Evolutionary conservation across 2,329 filamentous ascomycete genomes (phyloP).

Genomic region (Atkinsonella hypoxylon): DNA sequence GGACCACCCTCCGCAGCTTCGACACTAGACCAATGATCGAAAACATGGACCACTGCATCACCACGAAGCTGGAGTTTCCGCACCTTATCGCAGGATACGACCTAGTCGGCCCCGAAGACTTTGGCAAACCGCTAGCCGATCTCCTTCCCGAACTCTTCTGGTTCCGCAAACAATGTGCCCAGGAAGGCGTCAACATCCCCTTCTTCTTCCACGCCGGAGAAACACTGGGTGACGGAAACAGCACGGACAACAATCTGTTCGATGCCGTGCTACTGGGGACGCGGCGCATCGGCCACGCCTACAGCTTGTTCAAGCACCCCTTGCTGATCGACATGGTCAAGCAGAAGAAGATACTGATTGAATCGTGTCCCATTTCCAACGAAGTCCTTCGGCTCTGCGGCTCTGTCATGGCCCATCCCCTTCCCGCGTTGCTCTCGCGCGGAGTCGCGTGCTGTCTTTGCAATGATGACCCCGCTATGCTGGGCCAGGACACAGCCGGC

Average conservation of each 20-base stretch:
- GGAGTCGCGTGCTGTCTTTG: constrained; percentile 75
- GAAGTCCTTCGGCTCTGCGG: constrained; percentile 72
- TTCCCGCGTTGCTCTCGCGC: constrained; percentile 73
- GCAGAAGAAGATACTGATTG: constrained; percentile 75
- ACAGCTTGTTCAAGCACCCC: constrained; percentile 83
- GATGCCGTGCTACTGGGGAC: constrained; percentile 82
- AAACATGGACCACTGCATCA: constrained; percentile 80
- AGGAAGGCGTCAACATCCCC: constrained; percentile 69
- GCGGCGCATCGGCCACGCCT: constrained; percentile 79
- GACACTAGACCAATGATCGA: constrained; percentile 57
- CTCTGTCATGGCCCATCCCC: constrained; percentile 64
- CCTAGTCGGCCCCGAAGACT: constrained; percentile 77
- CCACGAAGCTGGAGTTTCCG: constrained; percentile 67
- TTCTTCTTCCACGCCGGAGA: constrained; percentile 97
- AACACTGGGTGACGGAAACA: constrained; percentile 62
- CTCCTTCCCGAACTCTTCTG: constrained; percentile 79
- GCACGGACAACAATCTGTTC: constrained; percentile 71
- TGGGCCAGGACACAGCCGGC: constrained; percentile 70
- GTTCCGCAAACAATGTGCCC: constrained; percentile 77
- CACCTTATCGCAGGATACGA: constrained; percentile 79
- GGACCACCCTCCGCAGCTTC: constrained; percentile 60
- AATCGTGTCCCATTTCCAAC: constrained; percentile 85
- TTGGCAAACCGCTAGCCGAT: constrained; percentile 62
- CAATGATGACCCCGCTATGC: constrained; percentile 83
- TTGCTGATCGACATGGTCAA: constrained; percentile 80